Evolutionary conservation across 164 flowering plant species (phyloP).

Genomic region (Hamamelis virginiana): DNA sequence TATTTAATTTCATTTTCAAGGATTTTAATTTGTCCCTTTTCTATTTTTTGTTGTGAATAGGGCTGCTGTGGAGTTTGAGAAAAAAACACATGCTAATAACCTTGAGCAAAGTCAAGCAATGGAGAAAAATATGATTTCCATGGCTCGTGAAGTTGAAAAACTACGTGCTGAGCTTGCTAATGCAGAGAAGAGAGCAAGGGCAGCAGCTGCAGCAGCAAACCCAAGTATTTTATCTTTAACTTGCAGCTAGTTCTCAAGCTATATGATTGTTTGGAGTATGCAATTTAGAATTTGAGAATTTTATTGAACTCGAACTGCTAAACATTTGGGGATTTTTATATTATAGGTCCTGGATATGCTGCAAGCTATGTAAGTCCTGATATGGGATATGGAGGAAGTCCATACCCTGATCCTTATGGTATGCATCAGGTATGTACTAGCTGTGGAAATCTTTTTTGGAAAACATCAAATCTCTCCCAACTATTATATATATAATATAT

Average conservation of each 20-base stretch:
- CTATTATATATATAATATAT: too few relatives aligned
- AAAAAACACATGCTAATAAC: constrained; percentile 51
- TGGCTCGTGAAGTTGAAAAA: constrained; percentile 59
- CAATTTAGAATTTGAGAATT: background rate
- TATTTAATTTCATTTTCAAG: background rate
- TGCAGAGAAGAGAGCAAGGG: constrained; percentile 67
- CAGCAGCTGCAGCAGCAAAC: constrained; percentile 53
- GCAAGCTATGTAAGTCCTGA: constrained; percentile 43
- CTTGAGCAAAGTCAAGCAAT: constrained; percentile 48
- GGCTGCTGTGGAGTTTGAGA: constrained; percentile 77
- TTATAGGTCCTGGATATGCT: constrained; percentile 42
- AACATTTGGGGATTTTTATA: background rate
- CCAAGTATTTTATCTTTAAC: constrained; percentile 34
- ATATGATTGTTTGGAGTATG: background rate
- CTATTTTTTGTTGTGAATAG: constrained; percentile 28
- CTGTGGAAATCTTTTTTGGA: too few relatives aligned
- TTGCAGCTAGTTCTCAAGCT: background rate
- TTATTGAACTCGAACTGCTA: background rate
- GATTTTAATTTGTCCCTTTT: background rate
- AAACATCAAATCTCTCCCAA: too few relatives aligned
- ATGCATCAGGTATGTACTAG: constrained; percentile 46
- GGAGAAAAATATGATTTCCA: constrained; percentile 51
- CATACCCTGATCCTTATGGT: constrained; percentile 33
- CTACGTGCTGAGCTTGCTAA: constrained; percentile 59
- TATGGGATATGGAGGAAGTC: constrained; percentile 38